Percentiles rank a stretch among this genome's conserved stretches.
Evolutionary conservation across 768 basidiomycete species (phyloP).

Genomic region (Xanthoconium purpureum): DNA sequence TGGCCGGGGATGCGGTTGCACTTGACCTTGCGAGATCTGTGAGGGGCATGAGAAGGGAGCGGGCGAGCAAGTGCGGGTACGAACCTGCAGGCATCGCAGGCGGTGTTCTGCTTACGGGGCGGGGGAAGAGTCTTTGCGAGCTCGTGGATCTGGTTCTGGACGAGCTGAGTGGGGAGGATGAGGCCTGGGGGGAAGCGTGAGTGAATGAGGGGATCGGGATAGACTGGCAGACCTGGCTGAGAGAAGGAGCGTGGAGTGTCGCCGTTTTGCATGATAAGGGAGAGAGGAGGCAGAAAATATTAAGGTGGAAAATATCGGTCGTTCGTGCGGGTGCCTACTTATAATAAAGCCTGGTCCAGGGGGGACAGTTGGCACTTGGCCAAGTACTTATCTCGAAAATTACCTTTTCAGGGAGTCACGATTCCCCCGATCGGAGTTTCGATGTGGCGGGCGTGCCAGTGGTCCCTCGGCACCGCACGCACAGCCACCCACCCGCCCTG

Average conservation of each 20-base stretch:
- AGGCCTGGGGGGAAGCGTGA: constrained; percentile 42
- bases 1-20: constrained; percentile 80
- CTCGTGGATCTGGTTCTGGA: constrained; percentile 82
- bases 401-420: constrained; percentile 1
- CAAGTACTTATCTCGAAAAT: constrained; percentile 27
- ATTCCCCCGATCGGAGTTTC: constrained; percentile 25
- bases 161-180: constrained; percentile 57
- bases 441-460: neutral
- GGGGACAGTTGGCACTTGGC: constrained; percentile 9
- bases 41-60: constrained; percentile 1
- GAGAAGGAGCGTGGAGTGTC: constrained; percentile 32
- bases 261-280: constrained; percentile 32
- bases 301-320: constrained; percentile 21
- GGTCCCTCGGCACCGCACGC: constrained; percentile 29
- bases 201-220: neutral
- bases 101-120: constrained; percentile 90
- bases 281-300: constrained; percentile 24
- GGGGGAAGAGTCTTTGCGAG: constrained; percentile 76
- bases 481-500: constrained; percentile 9
- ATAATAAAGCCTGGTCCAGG: constrained; percentile 20
- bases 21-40: constrained; percentile 87
- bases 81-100: constrained; percentile 89
- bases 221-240: constrained; percentile 25
- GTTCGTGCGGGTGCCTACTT: constrained; percentile 19
- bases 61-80: constrained; percentile 7